A percentile compares a stretch with the other conserved stretches of the same genome.
These are phyloP conservation scores for Bruguiera gymnorhiza DNA, from an alignment of 345 rosid genomes.

Conservation along the genomic window DNA sequence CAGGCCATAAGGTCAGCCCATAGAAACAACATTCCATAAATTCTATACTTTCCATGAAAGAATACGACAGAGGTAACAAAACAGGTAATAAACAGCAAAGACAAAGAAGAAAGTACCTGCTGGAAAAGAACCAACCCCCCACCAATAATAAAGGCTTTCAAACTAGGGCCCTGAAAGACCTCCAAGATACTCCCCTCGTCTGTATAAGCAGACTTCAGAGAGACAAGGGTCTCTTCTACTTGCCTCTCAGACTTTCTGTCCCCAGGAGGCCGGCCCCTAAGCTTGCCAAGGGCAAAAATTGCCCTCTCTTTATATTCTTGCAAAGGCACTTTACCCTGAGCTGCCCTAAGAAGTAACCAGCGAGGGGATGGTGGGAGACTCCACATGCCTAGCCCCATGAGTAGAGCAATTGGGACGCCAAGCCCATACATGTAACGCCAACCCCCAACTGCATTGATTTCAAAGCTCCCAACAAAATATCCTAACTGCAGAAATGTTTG, in stretches of 20 bases:
- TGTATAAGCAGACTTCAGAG: conserved; percentile 60
- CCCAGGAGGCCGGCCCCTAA: conserved; percentile 74
- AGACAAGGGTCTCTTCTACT: conserved; percentile 62
- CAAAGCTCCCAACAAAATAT: conserved; percentile 79
- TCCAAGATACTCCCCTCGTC: conserved; percentile 73
- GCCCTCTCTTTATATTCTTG: conserved; percentile 79
- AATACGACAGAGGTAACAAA: background rate
- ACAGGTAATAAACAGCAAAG: background rate
- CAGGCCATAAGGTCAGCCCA: conserved; percentile 18
- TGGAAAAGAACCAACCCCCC: conserved; percentile 98
- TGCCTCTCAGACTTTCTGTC: conserved; percentile 67
- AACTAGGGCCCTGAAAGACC: conserved; percentile 79
- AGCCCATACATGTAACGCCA: conserved; percentile 94
- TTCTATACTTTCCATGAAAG: conserved; percentile 1
- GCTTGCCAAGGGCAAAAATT: conserved; percentile 62
- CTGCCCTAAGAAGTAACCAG: conserved; percentile 92
- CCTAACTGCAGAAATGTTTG: conserved; percentile 54
- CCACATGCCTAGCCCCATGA: conserved; percentile 89
- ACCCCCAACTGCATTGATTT: conserved; percentile 78
- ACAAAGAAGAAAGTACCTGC: conserved; percentile 49
- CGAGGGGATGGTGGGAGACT: conserved; percentile 97
- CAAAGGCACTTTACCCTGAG: conserved; percentile 73
- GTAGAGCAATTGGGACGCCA: conserved; percentile 59
- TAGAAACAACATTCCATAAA: conserved; percentile 5
- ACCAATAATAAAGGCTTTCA: conserved; percentile 89